Base-by-base conservation (phyloP, 805 yeast genomes). In the Scheffersomyces ergatensis region DNA sequence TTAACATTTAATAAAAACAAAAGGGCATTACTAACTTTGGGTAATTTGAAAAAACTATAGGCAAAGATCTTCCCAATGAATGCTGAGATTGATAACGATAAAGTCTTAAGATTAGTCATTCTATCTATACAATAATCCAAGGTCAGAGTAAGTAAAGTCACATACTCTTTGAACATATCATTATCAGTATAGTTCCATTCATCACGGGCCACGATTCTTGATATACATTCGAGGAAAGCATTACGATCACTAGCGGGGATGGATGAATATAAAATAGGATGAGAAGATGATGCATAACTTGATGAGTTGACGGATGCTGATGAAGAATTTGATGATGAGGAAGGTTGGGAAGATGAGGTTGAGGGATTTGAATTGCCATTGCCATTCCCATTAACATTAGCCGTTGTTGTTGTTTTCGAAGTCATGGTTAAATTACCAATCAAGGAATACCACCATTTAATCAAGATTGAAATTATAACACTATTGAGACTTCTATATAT, bases 11-110 rank as follows among this genome's bases (percentile, higher is more conserved):
- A 59, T 16, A 81, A 53, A 47, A 82, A 82, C 34, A 80, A 54
- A 29, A 82, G 55, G 1, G 83, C 82, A 37, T 70, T 70, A 14
- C 84, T 77, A 4, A 83, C 74, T 20, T 74, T 69, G 0, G 82
- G 80, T 3, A 82, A 60, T 45, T 70, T 63, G 55, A 76, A 75
- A 47, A 73, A 85, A 3, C 80, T 65, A 52, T 80, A 78, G 1
- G 89, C 89, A 55, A 85, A 74, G 3, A 81, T 74, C 51, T 85
- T 84, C 5, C 92, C 92, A 11, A 80, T 65, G 49, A 84, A 83
- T 3, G 89, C 88, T 17, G 79, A 69, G 16, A 76, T 59, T 5
- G 83, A 69, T n/a, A 80, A 58, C 0, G 86, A 70, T 9, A 81
- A 63, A 18, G 67, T 67, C 46, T 81, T 81, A 41, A 71, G 51